These are phyloP conservation scores for Colletotrichum aenigma DNA, from an alignment of 2,329 filamentous ascomycete genomes.

Conservation along the genomic window DNA sequence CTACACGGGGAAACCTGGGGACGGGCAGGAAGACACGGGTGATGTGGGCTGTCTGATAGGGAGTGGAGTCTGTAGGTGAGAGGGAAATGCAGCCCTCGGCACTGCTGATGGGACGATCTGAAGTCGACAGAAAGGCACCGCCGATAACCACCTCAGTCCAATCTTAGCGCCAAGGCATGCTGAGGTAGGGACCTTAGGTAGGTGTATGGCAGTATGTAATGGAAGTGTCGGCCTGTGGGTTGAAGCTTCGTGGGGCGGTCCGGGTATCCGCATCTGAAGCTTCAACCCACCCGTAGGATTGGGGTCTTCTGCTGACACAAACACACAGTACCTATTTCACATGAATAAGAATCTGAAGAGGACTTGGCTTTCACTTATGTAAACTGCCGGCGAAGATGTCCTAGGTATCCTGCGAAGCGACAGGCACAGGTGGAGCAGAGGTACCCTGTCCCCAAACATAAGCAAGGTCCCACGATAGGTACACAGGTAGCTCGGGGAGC, in stretches of 20 bases:
- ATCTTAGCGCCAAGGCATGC: not conserved
- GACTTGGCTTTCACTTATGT: not conserved
- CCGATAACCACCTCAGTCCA: not conserved
- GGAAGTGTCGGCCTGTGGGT: not conserved
- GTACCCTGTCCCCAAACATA: not conserved
- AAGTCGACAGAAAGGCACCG: not conserved
- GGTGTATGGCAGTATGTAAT: not conserved
- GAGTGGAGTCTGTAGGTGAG: not conserved
- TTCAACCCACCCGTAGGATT: not conserved
- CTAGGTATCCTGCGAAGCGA: not conserved
- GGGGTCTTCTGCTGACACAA: not conserved
- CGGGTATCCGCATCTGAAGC: not conserved
- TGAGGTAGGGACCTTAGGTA: not conserved
- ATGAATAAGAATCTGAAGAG: not conserved
- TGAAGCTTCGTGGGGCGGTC: not conserved
- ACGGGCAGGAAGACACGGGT: not conserved
- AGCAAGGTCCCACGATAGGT: not conserved
- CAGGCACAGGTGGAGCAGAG: not conserved
- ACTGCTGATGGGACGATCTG: not conserved
- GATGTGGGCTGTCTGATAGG: not conserved
- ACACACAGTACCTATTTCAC: not conserved
- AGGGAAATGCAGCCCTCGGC: not conserved
- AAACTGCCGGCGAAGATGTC: not conserved
- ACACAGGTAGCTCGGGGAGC: not conserved
- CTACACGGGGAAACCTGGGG: not conserved